phyloP scores from a whole-genome alignment of 2,329 filamentous ascomycete genomes.

The Hortaea sp. region DNA sequence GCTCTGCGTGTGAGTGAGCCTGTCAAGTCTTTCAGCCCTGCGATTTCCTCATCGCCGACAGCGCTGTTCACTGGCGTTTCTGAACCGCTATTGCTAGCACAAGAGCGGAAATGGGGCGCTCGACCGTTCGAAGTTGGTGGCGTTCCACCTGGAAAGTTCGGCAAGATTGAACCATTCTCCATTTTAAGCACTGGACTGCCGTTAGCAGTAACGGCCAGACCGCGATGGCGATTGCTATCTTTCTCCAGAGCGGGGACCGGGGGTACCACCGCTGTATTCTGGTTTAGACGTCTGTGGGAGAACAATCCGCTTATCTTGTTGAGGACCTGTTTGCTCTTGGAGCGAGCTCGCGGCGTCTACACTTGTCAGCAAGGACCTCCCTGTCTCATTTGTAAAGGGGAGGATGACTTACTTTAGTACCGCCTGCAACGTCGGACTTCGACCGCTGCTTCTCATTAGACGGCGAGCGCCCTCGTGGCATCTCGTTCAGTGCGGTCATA shows the following conservation, averaged over 20 bases:
- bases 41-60: neutral
- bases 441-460: slow-evolving; percentile 2
- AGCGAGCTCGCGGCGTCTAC: slow-evolving; percentile 13
- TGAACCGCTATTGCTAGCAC: neutral
- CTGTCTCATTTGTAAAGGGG: neutral
- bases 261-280: neutral
- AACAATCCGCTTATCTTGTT: slow-evolving; percentile 23
- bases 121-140: slow-evolving; percentile 4
- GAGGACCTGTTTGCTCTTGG: slow-evolving; percentile 18
- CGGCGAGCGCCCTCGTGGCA: slow-evolving; percentile 4
- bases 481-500: slow-evolving; percentile 1
- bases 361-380: no score
- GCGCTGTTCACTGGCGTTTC: slow-evolving; percentile 2
- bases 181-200: slow-evolving; percentile 1
- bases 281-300: slow-evolving; percentile 17
- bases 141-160: slow-evolving; percentile 5
- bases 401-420: slow-evolving; percentile 1
- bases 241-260: slow-evolving; percentile 1
- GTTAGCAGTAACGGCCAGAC: neutral
- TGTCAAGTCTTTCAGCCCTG: slow-evolving; percentile 1
- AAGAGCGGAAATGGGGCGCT: slow-evolving; percentile 1
- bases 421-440: neutral
- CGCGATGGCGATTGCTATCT: neutral
- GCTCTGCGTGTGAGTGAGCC: slow-evolving; percentile 2
- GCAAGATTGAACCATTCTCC: neutral